Conservation (phyloP, 306 rosid species). For the Arachis hypogaea region DNA sequence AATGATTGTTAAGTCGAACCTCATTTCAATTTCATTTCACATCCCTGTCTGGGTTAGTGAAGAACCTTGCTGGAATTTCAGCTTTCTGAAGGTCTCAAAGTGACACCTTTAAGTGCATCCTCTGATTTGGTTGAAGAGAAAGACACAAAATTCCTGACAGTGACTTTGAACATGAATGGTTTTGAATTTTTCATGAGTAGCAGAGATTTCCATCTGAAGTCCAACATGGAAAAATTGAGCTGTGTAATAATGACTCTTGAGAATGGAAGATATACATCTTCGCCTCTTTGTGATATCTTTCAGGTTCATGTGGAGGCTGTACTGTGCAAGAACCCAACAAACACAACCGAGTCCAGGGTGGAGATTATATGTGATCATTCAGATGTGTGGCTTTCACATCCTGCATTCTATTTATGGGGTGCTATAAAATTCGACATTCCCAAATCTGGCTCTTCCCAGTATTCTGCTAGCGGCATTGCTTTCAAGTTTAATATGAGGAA, state of each 20-base stretch:
- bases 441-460: slow-evolving; percentile 56
- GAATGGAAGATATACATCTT: slow-evolving; percentile 55
- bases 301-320: slow-evolving; percentile 57
- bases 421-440: slow-evolving; percentile 52
- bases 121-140: slow-evolving; percentile 48
- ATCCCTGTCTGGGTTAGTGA: slow-evolving; percentile 60
- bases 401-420: slow-evolving; percentile 63
- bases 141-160: slow-evolving; percentile 49
- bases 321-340: slow-evolving; percentile 38
- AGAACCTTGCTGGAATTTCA: slow-evolving; percentile 49
- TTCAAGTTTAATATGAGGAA: slow-evolving; percentile 61
- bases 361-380: slow-evolving; percentile 68
- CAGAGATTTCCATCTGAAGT: slow-evolving; percentile 50
- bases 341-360: slow-evolving; percentile 40
- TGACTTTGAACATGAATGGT: slow-evolving; percentile 52
- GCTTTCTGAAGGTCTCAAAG: slow-evolving; percentile 40
- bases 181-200: slow-evolving; percentile 53
- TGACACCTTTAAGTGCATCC: slow-evolving; percentile 44
- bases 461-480: slow-evolving; percentile 46
- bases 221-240: slow-evolving; percentile 64
- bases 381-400: slow-evolving; percentile 75
- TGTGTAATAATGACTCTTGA: slow-evolving; percentile 54
- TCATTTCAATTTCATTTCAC: slow-evolving; percentile 58
- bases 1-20: slow-evolving; percentile 52
- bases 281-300: slow-evolving; percentile 72